A percentile compares a stretch with the other conserved stretches of the same genome.
These are phyloP conservation scores for Saturnispora galanensis DNA, from an alignment of 805 yeast genomes.

Conservation along the genomic window DNA sequence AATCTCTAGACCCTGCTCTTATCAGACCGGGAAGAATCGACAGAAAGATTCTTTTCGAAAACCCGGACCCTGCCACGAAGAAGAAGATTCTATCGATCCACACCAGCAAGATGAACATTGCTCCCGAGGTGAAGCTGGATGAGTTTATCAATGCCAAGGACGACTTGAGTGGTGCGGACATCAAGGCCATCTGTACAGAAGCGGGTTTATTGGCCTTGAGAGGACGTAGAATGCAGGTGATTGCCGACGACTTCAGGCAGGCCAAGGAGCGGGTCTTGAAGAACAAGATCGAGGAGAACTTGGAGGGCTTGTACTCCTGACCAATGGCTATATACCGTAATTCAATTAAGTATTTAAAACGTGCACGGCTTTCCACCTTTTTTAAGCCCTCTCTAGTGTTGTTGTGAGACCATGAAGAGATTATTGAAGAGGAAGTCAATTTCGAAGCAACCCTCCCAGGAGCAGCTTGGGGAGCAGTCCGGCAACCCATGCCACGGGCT, in stretches of 20 bases:
- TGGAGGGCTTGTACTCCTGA: conserved; percentile 70
- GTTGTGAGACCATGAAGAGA: conserved; percentile 1
- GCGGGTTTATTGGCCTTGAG: conserved; percentile 93
- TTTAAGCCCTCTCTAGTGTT: neutral
- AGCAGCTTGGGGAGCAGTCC: neutral
- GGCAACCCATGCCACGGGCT: conserved; percentile 42
- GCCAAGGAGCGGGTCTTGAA: conserved; percentile 94
- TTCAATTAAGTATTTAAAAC: too few relatives aligned
- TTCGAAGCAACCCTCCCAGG: neutral
- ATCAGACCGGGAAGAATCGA: conserved; percentile 97
- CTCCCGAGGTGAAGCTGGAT: conserved; percentile 81
- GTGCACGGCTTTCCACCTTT: too few relatives aligned
- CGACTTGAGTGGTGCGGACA: conserved; percentile 94
- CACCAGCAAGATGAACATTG: conserved; percentile 84
- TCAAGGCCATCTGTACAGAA: conserved; percentile 94
- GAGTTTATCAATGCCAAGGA: conserved; percentile 85
- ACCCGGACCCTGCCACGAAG: conserved; percentile 88
- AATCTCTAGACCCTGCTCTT: conserved; percentile 88
- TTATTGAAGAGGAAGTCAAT: neutral
- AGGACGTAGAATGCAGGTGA: conserved; percentile 96
- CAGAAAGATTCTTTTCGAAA: conserved; percentile 90
- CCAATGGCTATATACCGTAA: too few relatives aligned
- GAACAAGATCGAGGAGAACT: conserved; percentile 91
- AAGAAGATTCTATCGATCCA: conserved; percentile 88
- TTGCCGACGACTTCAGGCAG: conserved; percentile 83